phyloP scores from a whole-genome alignment of 2,329 filamentous ascomycete species.

The Venturia asperata region DNA sequence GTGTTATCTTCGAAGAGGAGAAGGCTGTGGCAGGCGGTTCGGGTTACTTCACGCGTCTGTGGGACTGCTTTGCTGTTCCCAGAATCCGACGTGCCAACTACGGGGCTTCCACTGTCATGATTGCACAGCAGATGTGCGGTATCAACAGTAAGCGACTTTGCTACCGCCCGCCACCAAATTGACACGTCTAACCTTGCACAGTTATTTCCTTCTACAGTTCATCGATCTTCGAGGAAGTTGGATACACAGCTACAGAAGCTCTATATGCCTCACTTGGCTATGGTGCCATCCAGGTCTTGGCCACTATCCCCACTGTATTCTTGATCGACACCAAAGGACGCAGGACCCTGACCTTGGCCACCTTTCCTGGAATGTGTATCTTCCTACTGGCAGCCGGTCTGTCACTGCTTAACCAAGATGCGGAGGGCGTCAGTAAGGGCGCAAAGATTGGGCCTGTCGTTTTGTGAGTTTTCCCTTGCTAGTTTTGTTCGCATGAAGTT shows the following conservation, averaged over 20 bases:
- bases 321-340: constrained; percentile 42
- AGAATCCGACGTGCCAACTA: constrained; percentile 31
- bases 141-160: constrained; percentile 14
- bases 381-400: constrained; percentile 34
- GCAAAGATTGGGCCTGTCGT: constrained; percentile 31
- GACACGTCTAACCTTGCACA: constrained; percentile 10
- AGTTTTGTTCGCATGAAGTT: background rate
- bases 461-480: constrained; percentile 21
- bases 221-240: constrained; percentile 26
- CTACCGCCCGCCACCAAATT: background rate
- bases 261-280: constrained; percentile 35
- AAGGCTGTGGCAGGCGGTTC: constrained; percentile 26
- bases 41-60: constrained; percentile 36
- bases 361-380: constrained; percentile 26
- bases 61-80: constrained; percentile 30
- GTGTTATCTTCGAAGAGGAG: constrained; percentile 27
- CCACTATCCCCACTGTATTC: constrained; percentile 40
- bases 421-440: constrained; percentile 21
- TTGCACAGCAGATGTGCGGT: constrained; percentile 29
- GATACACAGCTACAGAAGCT: constrained; percentile 11
- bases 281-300: constrained; percentile 40
- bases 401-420: constrained; percentile 27
- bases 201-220: constrained; percentile 27
- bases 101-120: constrained; percentile 32
- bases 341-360: constrained; percentile 36